Evolutionary conservation across 495 filamentous ascomycete genomes (phyloP).

Genomic region (Podospora tetraspora): DNA sequence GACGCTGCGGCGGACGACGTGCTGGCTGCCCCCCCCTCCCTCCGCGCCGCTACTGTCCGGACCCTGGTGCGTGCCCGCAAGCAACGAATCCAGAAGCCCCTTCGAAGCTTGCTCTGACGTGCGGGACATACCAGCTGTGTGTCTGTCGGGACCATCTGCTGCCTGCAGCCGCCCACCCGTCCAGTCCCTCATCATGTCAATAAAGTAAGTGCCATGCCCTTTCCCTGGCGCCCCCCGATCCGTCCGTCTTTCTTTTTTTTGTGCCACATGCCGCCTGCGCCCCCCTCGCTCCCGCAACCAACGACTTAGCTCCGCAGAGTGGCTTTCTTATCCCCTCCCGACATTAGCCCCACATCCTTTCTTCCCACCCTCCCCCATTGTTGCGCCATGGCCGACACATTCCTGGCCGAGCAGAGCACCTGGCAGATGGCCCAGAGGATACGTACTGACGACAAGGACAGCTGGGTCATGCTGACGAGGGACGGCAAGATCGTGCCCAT

Average conservation of each 20-base stretch:
- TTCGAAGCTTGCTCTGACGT: slow-evolving; percentile 25
- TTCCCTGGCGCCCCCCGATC: slow-evolving; percentile 19
- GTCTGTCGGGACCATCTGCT: slow-evolving; percentile 30
- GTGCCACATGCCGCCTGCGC: slow-evolving; percentile 21
- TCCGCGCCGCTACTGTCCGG: slow-evolving; percentile 20
- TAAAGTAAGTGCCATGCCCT: slow-evolving; percentile 54
- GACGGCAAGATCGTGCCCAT: slow-evolving; percentile 47
- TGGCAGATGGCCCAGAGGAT: slow-evolving; percentile 28
- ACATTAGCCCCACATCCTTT: slow-evolving; percentile 10
- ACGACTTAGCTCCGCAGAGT: slow-evolving; percentile 10
- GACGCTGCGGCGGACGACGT: slow-evolving; percentile 21
- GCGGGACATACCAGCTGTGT: slow-evolving; percentile 29
- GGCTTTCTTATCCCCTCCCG: slow-evolving; percentile 9
- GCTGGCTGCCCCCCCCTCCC: slow-evolving; percentile 13
- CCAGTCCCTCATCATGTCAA: slow-evolving; percentile 52
- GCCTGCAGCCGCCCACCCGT: slow-evolving; percentile 42
- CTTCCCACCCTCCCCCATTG: slow-evolving; percentile 1
- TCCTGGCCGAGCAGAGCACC: slow-evolving; percentile 42
- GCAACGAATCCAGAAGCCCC: slow-evolving; percentile 33
- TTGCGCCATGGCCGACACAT: slow-evolving; percentile 38
- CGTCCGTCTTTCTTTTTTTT: slow-evolving; percentile 12
- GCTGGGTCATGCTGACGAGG: slow-evolving; percentile 50
- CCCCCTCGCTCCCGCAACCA: slow-evolving; percentile 4
- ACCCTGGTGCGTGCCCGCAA: slow-evolving; percentile 23
- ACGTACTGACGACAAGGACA: slow-evolving; percentile 41